Base-by-base conservation (phyloP, 495 filamentous ascomycete genomes). In the Parachaetomium inaequale region DNA sequence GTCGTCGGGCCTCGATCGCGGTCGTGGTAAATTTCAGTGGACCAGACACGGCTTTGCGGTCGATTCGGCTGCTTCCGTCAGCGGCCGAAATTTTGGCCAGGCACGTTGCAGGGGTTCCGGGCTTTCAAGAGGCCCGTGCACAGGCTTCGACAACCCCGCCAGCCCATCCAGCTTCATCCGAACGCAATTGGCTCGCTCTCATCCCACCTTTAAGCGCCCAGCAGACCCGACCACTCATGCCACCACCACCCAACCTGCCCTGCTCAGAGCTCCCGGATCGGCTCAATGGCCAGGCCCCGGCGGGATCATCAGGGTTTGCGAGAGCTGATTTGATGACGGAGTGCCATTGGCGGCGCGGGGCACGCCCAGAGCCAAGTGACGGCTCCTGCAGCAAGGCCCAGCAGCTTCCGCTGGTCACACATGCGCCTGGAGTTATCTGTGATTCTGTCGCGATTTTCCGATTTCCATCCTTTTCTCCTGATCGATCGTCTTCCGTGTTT, bases 121-220 rank as follows among this genome's bases (percentile, higher is more conserved):
- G 28, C 6, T 36, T 38, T 6, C 29, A 63, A 51, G 51, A 31
- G 61, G 60, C 45, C 60, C 47, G 55, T 53, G 64, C 56, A 58
- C 40, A 15, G 25, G 8, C 25, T 15, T 51, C 8, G 43, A 50
- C 31, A 43, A 61, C 63, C 63, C 50, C 55, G 50, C 58, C 58
- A 34, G 4, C 15, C 34, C 43, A 46, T 19, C 40, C 17, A 14
- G 3, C 6, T 10, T 14, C 55, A n/a, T 42, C 28, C 38, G n/a
- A 38, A 32, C 25, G 38, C 54, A 1, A 63, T 63, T 58, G 53
- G 61, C 61, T 36, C 51, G 23, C 32, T 55, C 55, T 17, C 64
- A 69, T 67, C 58, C 58, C 67, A 65, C 67, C 49, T 67, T 42
- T 70, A 70, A 70, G 68, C 68, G 68, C 68, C 68, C 52, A 66